A percentile compares a stretch with the other conserved stretches of the same genome.
These are phyloP conservation scores for Coemansia sp. DNA, from an alignment of 192 early-diverging fungal genomes.

Conservation along the genomic window DNA sequence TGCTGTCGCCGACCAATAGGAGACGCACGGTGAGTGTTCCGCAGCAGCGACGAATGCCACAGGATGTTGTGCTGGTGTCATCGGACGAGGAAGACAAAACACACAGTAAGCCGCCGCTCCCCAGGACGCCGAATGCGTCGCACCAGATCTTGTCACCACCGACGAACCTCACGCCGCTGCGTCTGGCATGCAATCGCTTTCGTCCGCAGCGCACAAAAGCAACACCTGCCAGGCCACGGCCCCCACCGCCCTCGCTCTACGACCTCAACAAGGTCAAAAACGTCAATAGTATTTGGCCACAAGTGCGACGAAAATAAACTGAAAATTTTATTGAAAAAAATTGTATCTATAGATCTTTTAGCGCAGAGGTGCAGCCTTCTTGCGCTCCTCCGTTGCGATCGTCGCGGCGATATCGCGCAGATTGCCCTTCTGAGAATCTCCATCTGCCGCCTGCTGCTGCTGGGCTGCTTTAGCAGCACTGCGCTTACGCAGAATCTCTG, in stretches of 20 bases:
- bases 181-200: background rate
- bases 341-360: background rate
- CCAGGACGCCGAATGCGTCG: background rate
- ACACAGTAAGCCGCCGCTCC: background rate
- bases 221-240: background rate
- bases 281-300: background rate
- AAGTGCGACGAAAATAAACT: background rate
- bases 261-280: background rate
- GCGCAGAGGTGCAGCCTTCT: background rate
- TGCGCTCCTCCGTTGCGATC: conserved; percentile 38
- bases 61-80: conserved; percentile 13
- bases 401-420: conserved; percentile 42
- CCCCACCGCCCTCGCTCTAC: background rate
- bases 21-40: conserved; percentile 34
- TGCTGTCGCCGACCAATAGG: too few relatives aligned
- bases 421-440: background rate
- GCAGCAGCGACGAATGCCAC: too few relatives aligned
- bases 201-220: background rate
- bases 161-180: conserved; percentile 18
- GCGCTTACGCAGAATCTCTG: conserved; percentile 69
- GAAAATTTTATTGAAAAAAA: too few relatives aligned
- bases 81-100: too few relatives aligned
- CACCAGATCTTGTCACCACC: too few relatives aligned
- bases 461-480: conserved; percentile 23
- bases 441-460: conserved; percentile 4